phyloP scores from a whole-genome alignment of 192 early-diverging fungal species.

The Chytriomyces sp. region DNA sequence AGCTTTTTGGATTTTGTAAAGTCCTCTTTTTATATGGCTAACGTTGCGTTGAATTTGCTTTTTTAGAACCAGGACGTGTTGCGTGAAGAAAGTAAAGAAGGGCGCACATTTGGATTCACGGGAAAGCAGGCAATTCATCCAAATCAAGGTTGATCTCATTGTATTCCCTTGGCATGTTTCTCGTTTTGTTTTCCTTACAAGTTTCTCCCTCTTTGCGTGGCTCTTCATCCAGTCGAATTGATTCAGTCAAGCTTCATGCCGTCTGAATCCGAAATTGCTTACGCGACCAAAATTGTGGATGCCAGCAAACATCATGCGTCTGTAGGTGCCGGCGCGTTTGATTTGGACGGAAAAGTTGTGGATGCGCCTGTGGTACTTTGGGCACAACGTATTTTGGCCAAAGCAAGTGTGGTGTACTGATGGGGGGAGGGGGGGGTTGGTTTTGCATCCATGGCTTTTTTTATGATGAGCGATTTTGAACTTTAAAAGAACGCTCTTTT shows the following conservation, averaged over 20 bases:
- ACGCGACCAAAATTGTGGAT: constrained; percentile 66
- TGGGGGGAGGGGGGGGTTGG: too few relatives aligned
- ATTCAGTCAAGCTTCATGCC: constrained; percentile 85
- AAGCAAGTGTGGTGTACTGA: constrained; percentile 32
- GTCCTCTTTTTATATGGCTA: not conserved
- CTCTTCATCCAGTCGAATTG: constrained; percentile 57
- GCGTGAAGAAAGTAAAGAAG: constrained; percentile 83
- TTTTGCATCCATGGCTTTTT: too few relatives aligned
- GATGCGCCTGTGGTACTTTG: constrained; percentile 29
- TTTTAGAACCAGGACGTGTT: constrained; percentile 57
- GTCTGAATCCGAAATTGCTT: constrained; percentile 59
- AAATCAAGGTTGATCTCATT: constrained; percentile 64
- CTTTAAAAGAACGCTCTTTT: too few relatives aligned
- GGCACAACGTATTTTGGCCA: constrained; percentile 73
- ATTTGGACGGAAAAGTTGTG: constrained; percentile 89
- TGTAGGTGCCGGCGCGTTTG: constrained; percentile 88
- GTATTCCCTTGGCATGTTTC: not conserved
- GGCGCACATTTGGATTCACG: constrained; percentile 88
- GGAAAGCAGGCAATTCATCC: constrained; percentile 98
- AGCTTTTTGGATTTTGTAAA: not conserved
- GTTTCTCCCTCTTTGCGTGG: not conserved
- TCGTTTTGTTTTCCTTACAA: not conserved
- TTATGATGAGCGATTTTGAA: too few relatives aligned
- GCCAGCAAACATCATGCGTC: constrained; percentile 67
- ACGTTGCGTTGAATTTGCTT: not conserved